These are phyloP conservation scores for Candida frijolesensis DNA, from an alignment of 1,139 yeast genomes.

Conservation along the genomic window DNA sequence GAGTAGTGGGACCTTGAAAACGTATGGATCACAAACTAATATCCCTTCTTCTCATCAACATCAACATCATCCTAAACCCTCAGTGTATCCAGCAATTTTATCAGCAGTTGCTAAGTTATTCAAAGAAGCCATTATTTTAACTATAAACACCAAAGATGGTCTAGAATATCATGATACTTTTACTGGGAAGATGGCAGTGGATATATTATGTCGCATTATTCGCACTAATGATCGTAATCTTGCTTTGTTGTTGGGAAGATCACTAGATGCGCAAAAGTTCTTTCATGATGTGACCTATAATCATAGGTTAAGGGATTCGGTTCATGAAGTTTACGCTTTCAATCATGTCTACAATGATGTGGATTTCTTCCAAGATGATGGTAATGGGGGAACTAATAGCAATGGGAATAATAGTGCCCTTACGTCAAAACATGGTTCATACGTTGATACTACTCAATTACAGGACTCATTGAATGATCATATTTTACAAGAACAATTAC, in stretches of 20 bases:
- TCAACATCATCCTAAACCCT: slow-evolving; percentile 47
- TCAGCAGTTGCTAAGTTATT: slow-evolving; percentile 84
- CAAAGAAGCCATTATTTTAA: slow-evolving; percentile 67
- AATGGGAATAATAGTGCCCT: slow-evolving; percentile 15
- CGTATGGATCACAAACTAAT: slow-evolving; percentile 4
- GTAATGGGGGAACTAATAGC: slow-evolving; percentile 14
- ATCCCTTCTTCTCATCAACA: not conserved
- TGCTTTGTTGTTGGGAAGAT: slow-evolving; percentile 85
- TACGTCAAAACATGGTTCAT: slow-evolving; percentile 36
- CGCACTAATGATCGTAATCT: slow-evolving; percentile 89
- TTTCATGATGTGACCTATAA: slow-evolving; percentile 96
- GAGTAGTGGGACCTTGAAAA: slow-evolving; percentile 21
- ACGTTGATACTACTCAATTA: slow-evolving; percentile 21
- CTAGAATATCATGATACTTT: slow-evolving; percentile 92
- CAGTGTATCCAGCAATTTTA: slow-evolving; percentile 84
- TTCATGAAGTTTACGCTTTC: slow-evolving; percentile 85
- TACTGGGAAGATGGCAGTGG: slow-evolving; percentile 94
- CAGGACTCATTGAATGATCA: slow-evolving; percentile 17
- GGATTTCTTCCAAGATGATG: slow-evolving; percentile 36
- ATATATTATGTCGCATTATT: slow-evolving; percentile 78
- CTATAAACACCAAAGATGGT: slow-evolving; percentile 91
- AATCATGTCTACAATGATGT: slow-evolving; percentile 55
- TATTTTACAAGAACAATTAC: slow-evolving; percentile 24
- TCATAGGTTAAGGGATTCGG: slow-evolving; percentile 86
- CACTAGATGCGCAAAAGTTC: slow-evolving; percentile 90